A percentile compares a stretch with the other conserved stretches of the same genome.
Evolutionary conservation across 306 rosid genomes (phyloP).

Genomic region (Trifolium dubium): DNA sequence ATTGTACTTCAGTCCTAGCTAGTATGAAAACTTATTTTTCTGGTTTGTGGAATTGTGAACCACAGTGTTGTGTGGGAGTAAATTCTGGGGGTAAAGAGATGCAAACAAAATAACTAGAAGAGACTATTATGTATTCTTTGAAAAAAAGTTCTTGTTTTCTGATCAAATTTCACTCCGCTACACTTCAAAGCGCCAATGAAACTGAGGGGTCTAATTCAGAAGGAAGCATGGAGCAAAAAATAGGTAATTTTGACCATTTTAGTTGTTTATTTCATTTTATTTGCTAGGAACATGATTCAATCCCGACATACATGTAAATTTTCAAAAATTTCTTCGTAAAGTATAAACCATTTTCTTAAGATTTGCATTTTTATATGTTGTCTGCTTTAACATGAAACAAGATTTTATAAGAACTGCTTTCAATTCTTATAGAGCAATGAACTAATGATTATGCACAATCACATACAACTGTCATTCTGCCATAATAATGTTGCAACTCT

Average conservation of each 20-base stretch:
- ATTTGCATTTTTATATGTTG: constrained; percentile 12
- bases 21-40: constrained; percentile 21
- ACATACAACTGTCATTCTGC: not conserved
- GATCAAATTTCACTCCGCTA: constrained; percentile 13
- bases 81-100: not conserved
- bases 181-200: constrained; percentile 43
- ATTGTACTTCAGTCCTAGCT: too few species aligned
- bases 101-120: not conserved
- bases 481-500: constrained; percentile 6
- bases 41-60: constrained; percentile 11
- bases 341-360: constrained; percentile 15
- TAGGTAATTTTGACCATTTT: constrained; percentile 8
- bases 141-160: constrained; percentile 4
- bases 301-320: not conserved
- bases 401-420: too few species aligned
- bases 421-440: constrained; percentile 1
- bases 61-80: not conserved
- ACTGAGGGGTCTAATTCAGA: constrained; percentile 50
- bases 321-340: not conserved
- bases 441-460: not conserved
- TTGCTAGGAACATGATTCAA: constrained; percentile 4
- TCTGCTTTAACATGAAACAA: not conserved
- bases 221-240: constrained; percentile 23
- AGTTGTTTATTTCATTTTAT: constrained; percentile 18
- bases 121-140: constrained; percentile 21